Base-by-base conservation (phyloP, 2,329 filamentous ascomycete genomes). In the Camillea tinctor region DNA sequence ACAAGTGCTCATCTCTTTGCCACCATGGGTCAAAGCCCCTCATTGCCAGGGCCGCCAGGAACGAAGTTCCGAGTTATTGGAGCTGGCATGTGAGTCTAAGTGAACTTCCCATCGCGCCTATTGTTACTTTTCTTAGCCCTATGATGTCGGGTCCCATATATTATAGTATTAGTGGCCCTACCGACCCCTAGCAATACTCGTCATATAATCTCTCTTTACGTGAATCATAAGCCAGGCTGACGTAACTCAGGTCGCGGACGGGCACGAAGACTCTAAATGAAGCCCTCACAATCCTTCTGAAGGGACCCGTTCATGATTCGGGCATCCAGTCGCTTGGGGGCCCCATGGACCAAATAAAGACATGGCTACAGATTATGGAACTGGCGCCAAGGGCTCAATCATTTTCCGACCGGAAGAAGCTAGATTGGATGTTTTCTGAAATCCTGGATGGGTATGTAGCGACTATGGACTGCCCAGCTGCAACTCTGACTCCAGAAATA, bases 401-500 rank as follows among this genome's bases (percentile, higher is more conserved):
- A 7, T 69, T 73, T 55, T 68, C 71, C 2, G 69, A 73, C 54
- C 64, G 70, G 65, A 74, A 73, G 61, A 71, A 72, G 58, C 64
- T 75, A 58, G 69, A 74, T 65, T 74, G 72, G 71, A 69, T 77
- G 57, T 50, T 76, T 55, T 64, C 72, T 56, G 69, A 73, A 55
- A 65, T 74, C 58, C 61, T 76, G 58, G 68, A 76, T 60, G 71
- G 75, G 63, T 69, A 77, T 64, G 71, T 72, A 54, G 74, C 73
- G 36, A 74, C 71, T 55, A 74, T 75, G 69, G 81, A 84, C 66
- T 70, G 76, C 26, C 81, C 81, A 1, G 74, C 75, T 3, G 73
- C 65, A 36, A 68, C 76, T 20, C 74, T 83, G 17, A 75, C 72
- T 20, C 75, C 77, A 49, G 79, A 83, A 62, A 72, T 83, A 56